Evolutionary conservation across 768 basidiomycete genomes (phyloP).

Genomic region (Crassisporium funariophilum): DNA sequence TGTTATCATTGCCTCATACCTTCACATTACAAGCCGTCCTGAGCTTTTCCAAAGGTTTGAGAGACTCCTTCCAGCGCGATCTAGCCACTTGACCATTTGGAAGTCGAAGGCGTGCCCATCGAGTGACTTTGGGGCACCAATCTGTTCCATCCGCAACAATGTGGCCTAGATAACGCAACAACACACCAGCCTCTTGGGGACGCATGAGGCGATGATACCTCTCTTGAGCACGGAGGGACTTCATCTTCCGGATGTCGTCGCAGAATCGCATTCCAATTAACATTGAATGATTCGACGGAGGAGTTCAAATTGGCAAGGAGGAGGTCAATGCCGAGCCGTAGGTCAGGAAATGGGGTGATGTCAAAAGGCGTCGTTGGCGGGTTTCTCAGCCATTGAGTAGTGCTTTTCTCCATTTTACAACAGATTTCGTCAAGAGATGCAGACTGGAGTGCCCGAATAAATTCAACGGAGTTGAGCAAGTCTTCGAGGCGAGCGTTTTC

Average conservation of each 20-base stretch:
- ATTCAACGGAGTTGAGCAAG: conserved; percentile 11
- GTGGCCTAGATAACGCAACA: neutral
- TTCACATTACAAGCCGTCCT: conserved; percentile 24
- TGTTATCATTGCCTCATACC: too few relatives aligned
- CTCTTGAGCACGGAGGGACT: conserved; percentile 6
- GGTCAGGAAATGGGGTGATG: neutral
- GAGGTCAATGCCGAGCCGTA: too few relatives aligned
- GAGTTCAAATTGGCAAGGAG: conserved; percentile 20
- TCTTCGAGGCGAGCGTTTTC: conserved; percentile 13
- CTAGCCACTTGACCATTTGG: conserved; percentile 34
- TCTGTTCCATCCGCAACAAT: neutral
- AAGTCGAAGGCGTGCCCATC: conserved; percentile 32
- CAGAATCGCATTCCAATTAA: conserved; percentile 13
- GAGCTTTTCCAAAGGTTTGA: conserved; percentile 3
- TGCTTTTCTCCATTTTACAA: neutral
- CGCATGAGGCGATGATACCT: neutral
- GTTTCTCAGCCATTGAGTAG: neutral
- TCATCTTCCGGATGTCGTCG: conserved; percentile 15
- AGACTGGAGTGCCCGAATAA: conserved; percentile 17
- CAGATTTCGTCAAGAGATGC: conserved; percentile 13
- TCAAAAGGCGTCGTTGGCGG: neutral
- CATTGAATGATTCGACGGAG: conserved; percentile 26
- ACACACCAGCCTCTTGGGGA: neutral
- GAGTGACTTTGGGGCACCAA: conserved; percentile 2
- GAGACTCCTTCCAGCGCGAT: conserved; percentile 27